Conservation (phyloP, 768 basidiomycete genomes). For the Suillus sp. region DNA sequence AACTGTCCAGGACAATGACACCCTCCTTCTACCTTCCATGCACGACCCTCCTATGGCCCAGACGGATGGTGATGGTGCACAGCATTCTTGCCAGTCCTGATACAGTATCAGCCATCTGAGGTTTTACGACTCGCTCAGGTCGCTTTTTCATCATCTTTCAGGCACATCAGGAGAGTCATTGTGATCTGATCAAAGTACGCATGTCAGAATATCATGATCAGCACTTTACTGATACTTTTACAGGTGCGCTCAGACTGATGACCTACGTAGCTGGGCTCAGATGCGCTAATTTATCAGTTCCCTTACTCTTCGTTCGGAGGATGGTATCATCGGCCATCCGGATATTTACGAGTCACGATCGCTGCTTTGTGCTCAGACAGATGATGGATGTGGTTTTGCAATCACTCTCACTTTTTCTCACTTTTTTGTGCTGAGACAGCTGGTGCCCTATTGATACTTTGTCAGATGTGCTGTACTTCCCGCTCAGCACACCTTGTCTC, state of each 20-base stretch:
- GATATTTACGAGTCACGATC: no score
- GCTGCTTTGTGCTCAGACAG: no score
- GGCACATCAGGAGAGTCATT: not conserved
- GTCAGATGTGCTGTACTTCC: not conserved
- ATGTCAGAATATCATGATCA: not conserved
- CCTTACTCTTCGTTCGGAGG: no score
- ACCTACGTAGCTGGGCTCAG: no score
- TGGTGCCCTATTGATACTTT: no score
- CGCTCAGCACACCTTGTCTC: not conserved
- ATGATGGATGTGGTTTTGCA: no score
- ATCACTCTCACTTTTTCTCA: no score
- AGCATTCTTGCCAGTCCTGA: not conserved
- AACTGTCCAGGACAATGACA: not conserved
- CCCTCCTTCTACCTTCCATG: not conserved
- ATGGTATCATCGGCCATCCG: no score
- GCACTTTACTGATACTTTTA: not conserved
- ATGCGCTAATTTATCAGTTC: no score
- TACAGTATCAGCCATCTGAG: not conserved
- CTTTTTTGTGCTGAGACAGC: no score
- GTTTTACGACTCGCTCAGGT: not conserved
- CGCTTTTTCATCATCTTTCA: not conserved
- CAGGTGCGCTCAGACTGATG: not conserved
- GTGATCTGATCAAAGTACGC: not conserved
- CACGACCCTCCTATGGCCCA: not conserved
- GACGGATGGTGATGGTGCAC: not conserved